Evolutionary conservation across 148 eudicot species (phyloP).

Genomic region (Fallopia convolvulus): DNA sequence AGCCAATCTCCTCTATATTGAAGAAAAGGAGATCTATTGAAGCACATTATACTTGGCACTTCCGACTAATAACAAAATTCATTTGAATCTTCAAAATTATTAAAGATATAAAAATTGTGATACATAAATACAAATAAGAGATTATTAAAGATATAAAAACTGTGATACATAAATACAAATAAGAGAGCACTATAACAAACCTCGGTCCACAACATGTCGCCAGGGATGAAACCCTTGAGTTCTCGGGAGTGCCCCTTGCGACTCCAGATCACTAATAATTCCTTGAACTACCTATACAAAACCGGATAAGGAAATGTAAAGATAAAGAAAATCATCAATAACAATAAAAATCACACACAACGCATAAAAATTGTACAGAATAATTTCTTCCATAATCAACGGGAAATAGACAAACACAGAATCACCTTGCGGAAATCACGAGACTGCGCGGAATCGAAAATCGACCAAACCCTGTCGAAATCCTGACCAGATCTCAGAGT

Average conservation of each 20-base stretch:
- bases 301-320: constrained; percentile 31
- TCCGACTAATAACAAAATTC: too few relatives aligned
- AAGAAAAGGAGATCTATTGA: too few relatives aligned
- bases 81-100: too few relatives aligned
- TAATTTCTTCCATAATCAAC: background rate
- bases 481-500: constrained; percentile 44
- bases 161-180: background rate
- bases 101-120: too few relatives aligned
- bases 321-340: background rate
- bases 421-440: constrained; percentile 89
- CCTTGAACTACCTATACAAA: constrained; percentile 77
- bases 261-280: constrained; percentile 84
- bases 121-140: too few relatives aligned
- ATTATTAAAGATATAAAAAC: too few relatives aligned
- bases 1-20: too few relatives aligned
- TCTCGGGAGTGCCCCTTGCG: constrained; percentile 90
- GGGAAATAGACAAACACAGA: background rate
- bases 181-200: constrained; percentile 25
- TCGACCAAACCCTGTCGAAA: constrained; percentile 96
- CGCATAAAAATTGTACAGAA: background rate
- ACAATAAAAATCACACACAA: background rate
- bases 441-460: constrained; percentile 92
- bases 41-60: too few relatives aligned
- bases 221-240: constrained; percentile 94
- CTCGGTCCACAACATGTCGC: constrained; percentile 98